A percentile compares a stretch with the other conserved stretches of the same genome.
These are phyloP conservation scores for Heritiera fomes DNA, from an alignment of 345 rosid species.

Conservation along the genomic window DNA sequence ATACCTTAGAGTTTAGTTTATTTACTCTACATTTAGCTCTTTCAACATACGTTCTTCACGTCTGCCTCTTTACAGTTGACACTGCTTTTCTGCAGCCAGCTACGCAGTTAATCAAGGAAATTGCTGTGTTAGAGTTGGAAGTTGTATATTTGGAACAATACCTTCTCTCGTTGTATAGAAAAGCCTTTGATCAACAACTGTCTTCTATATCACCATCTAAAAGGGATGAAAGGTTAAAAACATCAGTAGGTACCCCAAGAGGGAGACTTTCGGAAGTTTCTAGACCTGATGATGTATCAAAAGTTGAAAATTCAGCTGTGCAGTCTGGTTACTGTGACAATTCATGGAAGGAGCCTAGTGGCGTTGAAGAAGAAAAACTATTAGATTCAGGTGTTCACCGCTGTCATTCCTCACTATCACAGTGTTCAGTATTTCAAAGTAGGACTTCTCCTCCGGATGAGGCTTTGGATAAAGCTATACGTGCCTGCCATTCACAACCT, in stretches of 20 bases:
- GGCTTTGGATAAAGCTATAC: slow-evolving; percentile 53
- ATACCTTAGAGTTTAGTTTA: slow-evolving; percentile 11
- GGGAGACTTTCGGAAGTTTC: slow-evolving; percentile 44
- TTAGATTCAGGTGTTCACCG: slow-evolving; percentile 61
- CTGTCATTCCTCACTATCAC: slow-evolving; percentile 82
- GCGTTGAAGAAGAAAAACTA: slow-evolving; percentile 42
- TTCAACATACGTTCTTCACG: background rate
- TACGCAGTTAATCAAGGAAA: slow-evolving; percentile 79
- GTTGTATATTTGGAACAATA: slow-evolving; percentile 86
- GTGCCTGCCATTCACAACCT: slow-evolving; percentile 85
- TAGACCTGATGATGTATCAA: slow-evolving; percentile 39
- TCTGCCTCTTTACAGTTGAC: slow-evolving; percentile 10
- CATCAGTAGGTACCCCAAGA: slow-evolving; percentile 48
- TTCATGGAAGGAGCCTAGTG: slow-evolving; percentile 37
- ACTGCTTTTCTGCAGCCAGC: slow-evolving; percentile 56
- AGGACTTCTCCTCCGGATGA: slow-evolving; percentile 56
- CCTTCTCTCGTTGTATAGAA: slow-evolving; percentile 84
- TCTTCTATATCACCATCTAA: slow-evolving; percentile 50
- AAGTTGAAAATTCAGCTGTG: slow-evolving; percentile 41
- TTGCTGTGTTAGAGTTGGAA: slow-evolving; percentile 85
- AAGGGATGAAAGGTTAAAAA: slow-evolving; percentile 48
- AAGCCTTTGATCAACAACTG: slow-evolving; percentile 74
- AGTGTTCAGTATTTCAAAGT: slow-evolving; percentile 51
- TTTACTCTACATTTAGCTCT: slow-evolving; percentile 6
- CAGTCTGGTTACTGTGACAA: slow-evolving; percentile 41